phyloP scores from a whole-genome alignment of 2,329 filamentous ascomycete genomes.

The Bipolaris zeicola region DNA sequence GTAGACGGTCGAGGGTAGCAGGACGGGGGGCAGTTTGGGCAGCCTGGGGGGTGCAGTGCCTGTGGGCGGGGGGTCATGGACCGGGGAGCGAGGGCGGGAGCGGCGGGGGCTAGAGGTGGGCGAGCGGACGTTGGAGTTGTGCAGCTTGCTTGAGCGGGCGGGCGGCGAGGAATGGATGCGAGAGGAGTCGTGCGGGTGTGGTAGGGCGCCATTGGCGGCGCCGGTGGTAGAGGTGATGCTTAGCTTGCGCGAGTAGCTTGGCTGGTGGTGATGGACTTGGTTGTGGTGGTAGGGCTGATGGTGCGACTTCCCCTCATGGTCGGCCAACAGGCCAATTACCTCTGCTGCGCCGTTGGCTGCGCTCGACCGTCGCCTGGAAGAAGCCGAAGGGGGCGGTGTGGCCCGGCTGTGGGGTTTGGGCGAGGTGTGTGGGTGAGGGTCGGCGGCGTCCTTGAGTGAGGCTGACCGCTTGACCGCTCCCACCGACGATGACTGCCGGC shows the following conservation, averaged over 20 bases:
- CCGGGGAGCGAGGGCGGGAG: constrained; percentile 39
- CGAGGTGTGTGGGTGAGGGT: constrained; percentile 19
- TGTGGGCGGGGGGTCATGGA: constrained; percentile 35
- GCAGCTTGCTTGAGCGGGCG: constrained; percentile 32
- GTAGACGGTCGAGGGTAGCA: constrained; percentile 46
- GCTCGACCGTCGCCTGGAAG: constrained; percentile 49
- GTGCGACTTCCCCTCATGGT: constrained; percentile 38
- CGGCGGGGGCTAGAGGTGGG: constrained; percentile 47
- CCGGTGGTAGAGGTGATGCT: constrained; percentile 3
- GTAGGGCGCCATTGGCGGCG: constrained; percentile 44
- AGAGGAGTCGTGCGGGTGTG: constrained; percentile 42
- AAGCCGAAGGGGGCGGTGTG: constrained; percentile 33
- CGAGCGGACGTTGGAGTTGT: constrained; percentile 31
- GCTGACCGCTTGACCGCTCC: constrained; percentile 51
- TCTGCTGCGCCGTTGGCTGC: constrained; percentile 49
- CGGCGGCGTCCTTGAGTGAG: constrained; percentile 40
- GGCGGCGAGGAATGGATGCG: constrained; percentile 16
- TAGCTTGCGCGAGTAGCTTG: constrained; percentile 11
- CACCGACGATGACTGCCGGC: constrained; percentile 53
- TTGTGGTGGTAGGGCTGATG: constrained; percentile 53
- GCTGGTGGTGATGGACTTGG: constrained; percentile 42
- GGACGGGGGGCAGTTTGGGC: constrained; percentile 35
- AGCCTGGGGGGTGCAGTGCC: constrained; percentile 43
- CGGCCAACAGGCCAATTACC: constrained; percentile 45
- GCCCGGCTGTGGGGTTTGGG: constrained; percentile 30